A percentile compares a stretch with the other conserved stretches of the same genome.
These are phyloP conservation scores for Botrytis tulipae DNA, from an alignment of 2,329 filamentous ascomycete genomes.

Conservation along the genomic window DNA sequence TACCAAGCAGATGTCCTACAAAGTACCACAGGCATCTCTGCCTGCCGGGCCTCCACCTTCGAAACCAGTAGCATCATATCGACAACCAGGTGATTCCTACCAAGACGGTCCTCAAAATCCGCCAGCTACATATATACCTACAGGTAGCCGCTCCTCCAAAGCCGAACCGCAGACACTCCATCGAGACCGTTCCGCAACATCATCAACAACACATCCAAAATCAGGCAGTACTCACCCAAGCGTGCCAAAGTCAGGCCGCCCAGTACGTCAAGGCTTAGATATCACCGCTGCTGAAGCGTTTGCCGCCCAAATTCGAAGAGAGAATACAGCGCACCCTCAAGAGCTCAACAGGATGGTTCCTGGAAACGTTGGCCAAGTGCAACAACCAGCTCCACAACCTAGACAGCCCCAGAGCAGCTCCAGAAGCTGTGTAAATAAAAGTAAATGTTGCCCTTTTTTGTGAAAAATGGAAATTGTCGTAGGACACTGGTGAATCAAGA, in stretches of 20 bases:
- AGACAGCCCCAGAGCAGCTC: no score
- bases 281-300: no score
- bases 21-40: not conserved
- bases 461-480: not conserved
- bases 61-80: not conserved
- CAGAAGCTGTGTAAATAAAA: not conserved
- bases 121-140: not conserved
- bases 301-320: no score
- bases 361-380: not conserved
- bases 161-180: no score
- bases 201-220: no score
- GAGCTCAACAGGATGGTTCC: not conserved
- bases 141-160: not conserved
- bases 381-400: not conserved
- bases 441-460: rapidly evolving
- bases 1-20: not conserved
- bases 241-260: no score
- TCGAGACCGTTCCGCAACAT: no score
- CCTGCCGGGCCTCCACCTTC: not conserved
- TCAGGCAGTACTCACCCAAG: no score
- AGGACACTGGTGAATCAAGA: not conserved
- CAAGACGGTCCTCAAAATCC: not conserved
- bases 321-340: not conserved
- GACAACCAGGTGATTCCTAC: not conserved
- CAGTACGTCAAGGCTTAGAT: no score